Percentiles rank a stretch among this genome's conserved stretches.
phyloP scores from a whole-genome alignment of 805 yeast genomes.

The Candida saitoana region DNA sequence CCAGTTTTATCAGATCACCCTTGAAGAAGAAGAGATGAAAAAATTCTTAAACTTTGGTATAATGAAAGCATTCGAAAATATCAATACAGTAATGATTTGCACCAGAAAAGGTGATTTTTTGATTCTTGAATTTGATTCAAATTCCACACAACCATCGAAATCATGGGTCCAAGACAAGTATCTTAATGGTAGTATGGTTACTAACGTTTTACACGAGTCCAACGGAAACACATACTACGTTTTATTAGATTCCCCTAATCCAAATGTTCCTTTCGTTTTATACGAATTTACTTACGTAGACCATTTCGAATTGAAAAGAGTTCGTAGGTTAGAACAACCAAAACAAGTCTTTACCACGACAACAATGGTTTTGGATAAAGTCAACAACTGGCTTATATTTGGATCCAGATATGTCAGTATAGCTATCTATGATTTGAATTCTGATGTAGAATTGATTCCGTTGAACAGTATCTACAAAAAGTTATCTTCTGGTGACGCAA shows the following conservation, averaged over 20 bases:
- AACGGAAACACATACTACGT: slow-evolving; percentile 27
- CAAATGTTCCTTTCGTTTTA: slow-evolving; percentile 48
- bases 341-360: slow-evolving; percentile 56
- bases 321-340: slow-evolving; percentile 33
- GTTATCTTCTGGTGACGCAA: slow-evolving; percentile 62
- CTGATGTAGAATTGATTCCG: slow-evolving; percentile 12
- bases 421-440: slow-evolving; percentile 46
- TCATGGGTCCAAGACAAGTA: slow-evolving; percentile 21
- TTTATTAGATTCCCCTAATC: slow-evolving; percentile 66
- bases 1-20: slow-evolving; percentile 20
- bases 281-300: slow-evolving; percentile 26
- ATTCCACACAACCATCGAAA: slow-evolving; percentile 15
- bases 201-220: slow-evolving; percentile 41
- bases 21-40: slow-evolving; percentile 12
- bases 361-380: slow-evolving; percentile 43
- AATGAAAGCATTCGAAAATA: slow-evolving; percentile 36
- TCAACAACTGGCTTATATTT: slow-evolving; percentile 43
- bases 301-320: slow-evolving; percentile 20
- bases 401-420: slow-evolving; percentile 74
- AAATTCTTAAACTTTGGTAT: slow-evolving; percentile 38
- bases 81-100: slow-evolving; percentile 25
- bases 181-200: slow-evolving; percentile 40
- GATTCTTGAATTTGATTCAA: slow-evolving; percentile 24
- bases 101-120: slow-evolving; percentile 40
- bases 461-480: slow-evolving; percentile 40